Percentiles rank a stretch among this genome's conserved stretches.
Evolutionary conservation across 73 alveolate genomes (phyloP).

Genomic region (Blepharisma japonicum): DNA sequence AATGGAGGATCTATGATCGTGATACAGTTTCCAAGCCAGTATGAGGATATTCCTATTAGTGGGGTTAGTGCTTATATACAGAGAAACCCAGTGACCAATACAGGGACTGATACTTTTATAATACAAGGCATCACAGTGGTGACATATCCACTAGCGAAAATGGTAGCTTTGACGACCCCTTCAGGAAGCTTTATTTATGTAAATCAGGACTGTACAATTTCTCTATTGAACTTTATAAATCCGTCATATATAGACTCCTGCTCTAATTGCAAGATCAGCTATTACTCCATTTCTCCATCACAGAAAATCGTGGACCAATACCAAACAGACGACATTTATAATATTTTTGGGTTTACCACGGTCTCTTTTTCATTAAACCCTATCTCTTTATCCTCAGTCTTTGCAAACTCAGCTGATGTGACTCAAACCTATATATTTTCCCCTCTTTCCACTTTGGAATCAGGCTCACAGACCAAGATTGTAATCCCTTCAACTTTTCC

Average conservation of each 20-base stretch:
- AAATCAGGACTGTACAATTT: neutral
- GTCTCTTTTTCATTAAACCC: neutral
- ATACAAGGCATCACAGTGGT: neutral
- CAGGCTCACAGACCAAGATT: neutral
- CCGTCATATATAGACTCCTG: neutral
- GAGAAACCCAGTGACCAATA: constrained; percentile 3
- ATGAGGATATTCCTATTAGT: neutral
- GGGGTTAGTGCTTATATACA: neutral
- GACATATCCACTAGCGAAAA: constrained; percentile 22
- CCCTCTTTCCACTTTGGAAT: neutral
- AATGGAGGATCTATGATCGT: constrained; percentile 14
- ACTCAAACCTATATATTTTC: neutral
- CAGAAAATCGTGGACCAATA: neutral
- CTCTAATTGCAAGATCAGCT: neutral
- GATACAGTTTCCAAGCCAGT: constrained; percentile 7
- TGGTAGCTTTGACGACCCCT: constrained; percentile 26
- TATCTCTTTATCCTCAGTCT: neutral
- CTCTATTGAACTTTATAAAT: neutral
- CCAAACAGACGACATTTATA: constrained; percentile 2
- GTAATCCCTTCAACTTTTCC: neutral
- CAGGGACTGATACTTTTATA: neutral
- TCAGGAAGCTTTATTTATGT: neutral
- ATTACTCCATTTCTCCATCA: neutral
- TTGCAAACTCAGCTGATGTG: constrained; percentile 12
- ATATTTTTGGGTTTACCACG: neutral